Base-by-base conservation (phyloP, 176 grass and related monocot genomes). In the Zoysia pacifica region DNA sequence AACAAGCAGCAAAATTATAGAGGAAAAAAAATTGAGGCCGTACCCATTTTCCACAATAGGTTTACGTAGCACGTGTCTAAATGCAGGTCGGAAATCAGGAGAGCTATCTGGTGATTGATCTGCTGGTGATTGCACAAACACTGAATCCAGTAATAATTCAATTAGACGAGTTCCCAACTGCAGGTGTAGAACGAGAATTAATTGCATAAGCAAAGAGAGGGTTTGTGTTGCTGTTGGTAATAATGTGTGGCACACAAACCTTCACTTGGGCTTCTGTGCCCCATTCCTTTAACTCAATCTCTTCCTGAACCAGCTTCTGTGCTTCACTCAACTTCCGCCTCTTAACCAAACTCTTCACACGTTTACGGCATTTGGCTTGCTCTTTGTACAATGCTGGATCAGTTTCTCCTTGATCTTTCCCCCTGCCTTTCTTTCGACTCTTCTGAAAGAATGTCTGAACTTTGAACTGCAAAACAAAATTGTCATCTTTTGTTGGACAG, bases 121-220 rank as follows among this genome's bases (percentile, higher is more conserved):
- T 35, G 86, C 83, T 42, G 90, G 87, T 81, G 90, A 71, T 82
- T 87, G 95, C 62, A 98, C 86, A 83, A 92, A 93, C 75, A 92
- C 90, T 20, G 95, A 94, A 83, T 98, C 92, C 74, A 98, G 53
- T 81, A 98, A 89, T 66, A 98, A 65, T 70, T 98, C 89, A 78
- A 98, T 87, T 68, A 98, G 83, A 71, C 89, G 87, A 78, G 83
- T 89, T 69, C 91, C 95, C 81, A 98, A 77, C 95, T 98, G 91
- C 73, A 91, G 35, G 60, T 39, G 80, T 50, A 52, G 55, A 81
- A 87, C 16, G 28, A 77, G 46, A n/a, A 60, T 61, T 63, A 85
- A 50, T 86, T 38, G 49, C 47, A 74, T 48, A 51, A 70, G 46
- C 28, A 47, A 5, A 78, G 52, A 61, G 9, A 89, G 84, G 2